A percentile compares a stretch with the other conserved stretches of the same genome.
Conservation (phyloP, 225 moss, liverwort and hornwort genomes). For the Asterella californica region DNA sequence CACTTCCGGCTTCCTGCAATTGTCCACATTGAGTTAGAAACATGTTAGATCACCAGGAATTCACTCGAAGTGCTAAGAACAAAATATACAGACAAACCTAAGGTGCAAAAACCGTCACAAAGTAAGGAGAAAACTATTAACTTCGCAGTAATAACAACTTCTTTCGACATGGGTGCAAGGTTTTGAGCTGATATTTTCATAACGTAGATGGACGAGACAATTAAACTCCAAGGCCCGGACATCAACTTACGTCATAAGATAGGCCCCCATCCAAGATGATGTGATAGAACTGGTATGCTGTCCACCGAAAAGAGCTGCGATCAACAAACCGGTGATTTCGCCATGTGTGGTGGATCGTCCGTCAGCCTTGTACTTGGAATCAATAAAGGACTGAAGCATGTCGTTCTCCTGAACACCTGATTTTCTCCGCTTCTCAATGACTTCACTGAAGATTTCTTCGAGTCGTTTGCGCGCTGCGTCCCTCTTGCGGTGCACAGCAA, state of each 20-base stretch:
- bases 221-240: background rate
- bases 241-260: constrained; percentile 66
- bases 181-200: background rate
- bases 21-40: background rate
- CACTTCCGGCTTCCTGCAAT: constrained; percentile 58
- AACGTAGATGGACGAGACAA: background rate
- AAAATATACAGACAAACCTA: background rate
- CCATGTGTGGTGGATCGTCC: constrained; percentile 75
- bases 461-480: constrained; percentile 87
- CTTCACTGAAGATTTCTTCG: constrained; percentile 61
- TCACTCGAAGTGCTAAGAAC: background rate
- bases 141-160: background rate
- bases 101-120: background rate
- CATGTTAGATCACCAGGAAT: background rate
- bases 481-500: constrained; percentile 85
- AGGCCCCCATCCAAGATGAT: constrained; percentile 90
- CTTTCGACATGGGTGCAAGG: background rate
- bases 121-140: background rate
- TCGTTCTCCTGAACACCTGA: constrained; percentile 74
- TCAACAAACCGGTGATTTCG: constrained; percentile 85
- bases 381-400: constrained; percentile 97
- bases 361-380: constrained; percentile 80
- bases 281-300: constrained; percentile 99
- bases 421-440: constrained; percentile 71
- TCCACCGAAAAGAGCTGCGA: constrained; percentile 96